Conservation (phyloP, 768 basidiomycete species). For the Boletus eberwhitei region DNA sequence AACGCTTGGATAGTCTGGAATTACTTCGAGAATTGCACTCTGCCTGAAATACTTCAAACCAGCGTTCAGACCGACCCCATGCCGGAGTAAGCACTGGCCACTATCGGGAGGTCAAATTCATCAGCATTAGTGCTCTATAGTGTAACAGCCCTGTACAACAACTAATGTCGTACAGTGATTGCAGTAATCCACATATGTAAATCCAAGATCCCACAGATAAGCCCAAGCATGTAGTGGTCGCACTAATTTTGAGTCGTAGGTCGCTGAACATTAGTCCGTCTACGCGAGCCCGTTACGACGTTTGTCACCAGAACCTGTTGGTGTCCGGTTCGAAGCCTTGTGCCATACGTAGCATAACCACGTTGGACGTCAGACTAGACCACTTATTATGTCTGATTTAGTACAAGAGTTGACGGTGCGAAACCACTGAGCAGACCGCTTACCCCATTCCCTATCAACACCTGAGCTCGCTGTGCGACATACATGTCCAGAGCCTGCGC, state of each 20-base stretch:
- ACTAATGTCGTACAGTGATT: not conserved
- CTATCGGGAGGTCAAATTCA: too few relatives aligned
- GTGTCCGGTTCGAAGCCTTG: slow-evolving; percentile 25
- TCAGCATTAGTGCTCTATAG: too few relatives aligned
- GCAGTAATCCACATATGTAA: not conserved
- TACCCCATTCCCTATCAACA: slow-evolving; percentile 55
- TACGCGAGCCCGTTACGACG: not conserved
- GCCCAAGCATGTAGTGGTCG: not conserved
- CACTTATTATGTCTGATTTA: slow-evolving; percentile 27
- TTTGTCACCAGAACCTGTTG: slow-evolving; percentile 36
- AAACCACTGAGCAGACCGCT: slow-evolving; percentile 10
- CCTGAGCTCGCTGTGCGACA: slow-evolving; percentile 44
- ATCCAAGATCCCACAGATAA: too few relatives aligned
- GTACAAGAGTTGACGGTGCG: not conserved
- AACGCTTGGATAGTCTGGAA: too few relatives aligned
- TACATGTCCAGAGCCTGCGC: slow-evolving; percentile 51
- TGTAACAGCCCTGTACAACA: not conserved
- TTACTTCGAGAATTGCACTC: too few relatives aligned
- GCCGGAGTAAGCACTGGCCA: too few relatives aligned
- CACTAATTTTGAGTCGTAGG: not conserved
- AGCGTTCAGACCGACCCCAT: too few relatives aligned
- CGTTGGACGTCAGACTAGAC: slow-evolving; percentile 42
- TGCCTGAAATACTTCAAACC: too few relatives aligned
- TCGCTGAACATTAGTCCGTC: not conserved
- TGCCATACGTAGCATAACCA: slow-evolving; percentile 37